These are phyloP conservation scores for Crotalaria pallida DNA, from an alignment of 306 rosid genomes.

Conservation along the genomic window DNA sequence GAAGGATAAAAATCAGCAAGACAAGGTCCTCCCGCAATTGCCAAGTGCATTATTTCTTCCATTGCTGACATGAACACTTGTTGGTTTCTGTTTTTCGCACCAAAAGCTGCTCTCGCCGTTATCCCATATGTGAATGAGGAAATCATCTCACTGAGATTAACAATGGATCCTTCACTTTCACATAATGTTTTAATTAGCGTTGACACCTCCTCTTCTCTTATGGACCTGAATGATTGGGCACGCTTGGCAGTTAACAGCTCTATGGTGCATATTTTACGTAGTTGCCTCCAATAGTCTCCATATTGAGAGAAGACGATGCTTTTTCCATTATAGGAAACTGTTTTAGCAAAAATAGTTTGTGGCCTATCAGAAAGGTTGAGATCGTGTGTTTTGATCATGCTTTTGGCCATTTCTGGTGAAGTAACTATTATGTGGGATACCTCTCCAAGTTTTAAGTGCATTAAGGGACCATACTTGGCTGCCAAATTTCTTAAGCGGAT, in stretches of 20 bases:
- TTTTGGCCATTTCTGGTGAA: conserved; percentile 11
- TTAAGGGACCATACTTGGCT: conserved; percentile 12
- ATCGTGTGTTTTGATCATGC: conserved; percentile 15
- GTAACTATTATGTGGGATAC: conserved; percentile 13
- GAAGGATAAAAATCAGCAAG: not conserved
- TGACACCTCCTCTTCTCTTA: not conserved
- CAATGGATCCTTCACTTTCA: not conserved
- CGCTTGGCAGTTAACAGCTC: conserved; percentile 26
- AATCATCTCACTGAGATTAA: not conserved
- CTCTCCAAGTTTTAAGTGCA: conserved; percentile 25
- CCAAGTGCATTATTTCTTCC: not conserved
- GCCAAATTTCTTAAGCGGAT: not conserved
- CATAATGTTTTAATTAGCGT: not conserved
- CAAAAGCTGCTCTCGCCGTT: not conserved
- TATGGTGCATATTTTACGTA: conserved; percentile 24
- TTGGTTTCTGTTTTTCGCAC: not conserved
- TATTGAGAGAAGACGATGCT: not conserved
- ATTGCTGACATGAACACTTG: not conserved
- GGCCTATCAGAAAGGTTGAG: conserved; percentile 19
- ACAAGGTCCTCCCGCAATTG: not conserved
- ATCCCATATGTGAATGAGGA: not conserved
- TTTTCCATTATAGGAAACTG: not conserved
- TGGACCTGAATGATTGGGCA: conserved; percentile 16
- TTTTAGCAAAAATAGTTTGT: not conserved
- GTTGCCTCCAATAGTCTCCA: conserved; percentile 26